Base-by-base conservation (phyloP, 2,329 filamentous ascomycete species). In the Scopulariopsis brevicaulis region DNA sequence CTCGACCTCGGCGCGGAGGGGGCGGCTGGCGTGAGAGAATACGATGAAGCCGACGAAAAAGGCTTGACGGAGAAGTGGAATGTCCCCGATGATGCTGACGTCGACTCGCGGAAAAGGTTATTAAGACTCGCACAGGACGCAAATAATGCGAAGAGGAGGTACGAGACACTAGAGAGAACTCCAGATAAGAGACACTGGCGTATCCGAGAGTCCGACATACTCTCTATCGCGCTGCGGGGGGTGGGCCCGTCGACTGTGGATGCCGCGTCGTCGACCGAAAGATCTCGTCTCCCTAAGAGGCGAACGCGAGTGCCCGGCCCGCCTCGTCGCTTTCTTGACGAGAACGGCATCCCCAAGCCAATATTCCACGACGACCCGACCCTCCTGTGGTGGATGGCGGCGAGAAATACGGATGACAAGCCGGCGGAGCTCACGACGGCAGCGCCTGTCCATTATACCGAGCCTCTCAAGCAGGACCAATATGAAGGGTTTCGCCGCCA, bases 1-100 rank as follows among this genome's bases (percentile, higher is more conserved):
- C 70, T 83, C 46, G 77, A 83, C 59, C 75, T 83, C 46, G 80
- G 82, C 61, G 75, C 76, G 52, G 72, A 76, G 60, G 70, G 74
- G 22, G 74, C 65, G 61, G 67, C 64, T 1, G 65, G 70, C 53
- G 77, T 81, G 46, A 75, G 78, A 32, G 64, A 66, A 2, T 74
- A 68, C 58, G 67, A 72, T 53, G 62, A 70, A 3, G 61, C 63
- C 4, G 68, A 76, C 52, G 74, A 74, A 57, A 64, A 62, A n/a
- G 61, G 56, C 3, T 67, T 70, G 60, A 52, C 43, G 46, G 62
- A 60, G 20, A 66, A 61, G 58, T 76, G 71, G 70, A 63, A 55
- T 34, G 52, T 60, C 11, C 7, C 67, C 67, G 18, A 59, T 74
- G 48, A 59, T 55, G 34, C 63, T 2, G 68, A 78, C 51, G 64